Conservation (phyloP, 352 stramenopile genomes). For the Pythium catenulatum region DNA sequence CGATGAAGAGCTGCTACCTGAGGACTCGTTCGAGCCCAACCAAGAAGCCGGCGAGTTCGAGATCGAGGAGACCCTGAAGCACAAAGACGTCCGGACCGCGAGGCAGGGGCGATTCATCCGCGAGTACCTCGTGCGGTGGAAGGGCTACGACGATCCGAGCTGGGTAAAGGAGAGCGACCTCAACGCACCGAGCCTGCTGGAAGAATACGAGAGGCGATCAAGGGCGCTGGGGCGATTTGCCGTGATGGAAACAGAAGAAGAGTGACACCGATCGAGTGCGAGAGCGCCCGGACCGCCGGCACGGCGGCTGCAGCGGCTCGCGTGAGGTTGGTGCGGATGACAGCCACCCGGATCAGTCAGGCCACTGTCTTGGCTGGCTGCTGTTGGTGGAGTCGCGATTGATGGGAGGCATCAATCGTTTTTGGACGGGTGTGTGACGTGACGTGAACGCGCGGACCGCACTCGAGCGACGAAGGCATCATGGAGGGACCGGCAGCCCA, state of each 20-base stretch:
- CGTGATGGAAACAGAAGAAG: conserved; percentile 5
- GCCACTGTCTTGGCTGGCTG: not conserved
- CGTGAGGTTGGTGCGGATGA: too few species aligned
- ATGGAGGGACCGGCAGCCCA: too few species aligned
- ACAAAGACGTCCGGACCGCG: not conserved
- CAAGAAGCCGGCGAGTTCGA: conserved; percentile 34
- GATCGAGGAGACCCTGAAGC: conserved; percentile 14
- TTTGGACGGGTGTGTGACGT: not conserved
- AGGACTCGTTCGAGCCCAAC: conserved; percentile 50
- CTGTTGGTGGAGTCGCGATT: not conserved
- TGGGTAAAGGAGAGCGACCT: conserved; percentile 44
- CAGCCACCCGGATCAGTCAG: too few species aligned
- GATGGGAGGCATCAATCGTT: not conserved
- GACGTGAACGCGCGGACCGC: too few species aligned
- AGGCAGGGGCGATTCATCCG: conserved; percentile 13
- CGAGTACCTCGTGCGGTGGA: conserved; percentile 43
- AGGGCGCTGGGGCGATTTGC: not conserved
- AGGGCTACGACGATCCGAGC: conserved; percentile 34
- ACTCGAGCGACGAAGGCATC: too few species aligned
- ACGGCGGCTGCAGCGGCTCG: not conserved
- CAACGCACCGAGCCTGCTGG: conserved; percentile 2
- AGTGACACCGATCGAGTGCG: not conserved
- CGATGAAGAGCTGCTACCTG: conserved; percentile 49
- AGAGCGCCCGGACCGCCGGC: not conserved
- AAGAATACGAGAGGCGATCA: conserved; percentile 10